A percentile compares a stretch with the other conserved stretches of the same genome.
phyloP scores from a whole-genome alignment of 2,329 filamentous ascomycete genomes.

The Paecilomyces niveus region DNA sequence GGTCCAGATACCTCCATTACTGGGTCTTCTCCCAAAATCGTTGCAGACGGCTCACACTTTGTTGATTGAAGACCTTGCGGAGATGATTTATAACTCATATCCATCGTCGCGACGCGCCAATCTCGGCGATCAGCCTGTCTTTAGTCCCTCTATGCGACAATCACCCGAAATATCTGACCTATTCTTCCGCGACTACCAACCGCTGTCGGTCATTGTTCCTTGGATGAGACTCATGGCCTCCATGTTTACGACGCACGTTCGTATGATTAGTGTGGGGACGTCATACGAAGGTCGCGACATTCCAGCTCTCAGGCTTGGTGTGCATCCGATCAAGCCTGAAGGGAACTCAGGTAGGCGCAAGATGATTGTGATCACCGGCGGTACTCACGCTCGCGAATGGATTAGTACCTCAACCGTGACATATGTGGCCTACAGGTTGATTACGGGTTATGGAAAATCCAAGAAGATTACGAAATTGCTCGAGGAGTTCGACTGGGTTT shows the following conservation, averaged over 20 bases:
- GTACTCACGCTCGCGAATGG: constrained; percentile 93
- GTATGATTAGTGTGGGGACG: constrained; percentile 69
- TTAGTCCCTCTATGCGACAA: constrained; percentile 23
- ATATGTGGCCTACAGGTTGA: constrained; percentile 81
- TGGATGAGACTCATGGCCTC: constrained; percentile 89
- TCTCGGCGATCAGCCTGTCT: constrained; percentile 28
- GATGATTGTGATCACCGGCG: constrained; percentile 75
- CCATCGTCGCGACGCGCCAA: constrained; percentile 52
- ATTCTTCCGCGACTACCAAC: constrained; percentile 91
- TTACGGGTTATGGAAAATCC: constrained; percentile 72
- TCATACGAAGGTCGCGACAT: constrained; percentile 86
- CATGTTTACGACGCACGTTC: constrained; percentile 78
- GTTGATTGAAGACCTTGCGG: constrained; percentile 72
- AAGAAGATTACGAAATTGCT: constrained; percentile 66
- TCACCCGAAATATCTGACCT: constrained; percentile 49
- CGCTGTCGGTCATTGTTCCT: constrained; percentile 71
- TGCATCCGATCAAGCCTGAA: constrained; percentile 43
- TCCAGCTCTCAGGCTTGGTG: constrained; percentile 68
- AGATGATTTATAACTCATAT: constrained; percentile 57
- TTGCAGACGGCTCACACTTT: constrained; percentile 65
- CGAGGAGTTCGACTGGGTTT: constrained; percentile 76
- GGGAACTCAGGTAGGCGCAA: constrained; percentile 50
- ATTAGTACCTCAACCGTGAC: constrained; percentile 87
- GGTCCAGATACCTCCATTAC: constrained; percentile 58
- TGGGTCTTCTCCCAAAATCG: constrained; percentile 68